These are phyloP conservation scores for Cercospora beticola DNA, from an alignment of 2,329 filamentous ascomycete genomes.

Conservation along the genomic window DNA sequence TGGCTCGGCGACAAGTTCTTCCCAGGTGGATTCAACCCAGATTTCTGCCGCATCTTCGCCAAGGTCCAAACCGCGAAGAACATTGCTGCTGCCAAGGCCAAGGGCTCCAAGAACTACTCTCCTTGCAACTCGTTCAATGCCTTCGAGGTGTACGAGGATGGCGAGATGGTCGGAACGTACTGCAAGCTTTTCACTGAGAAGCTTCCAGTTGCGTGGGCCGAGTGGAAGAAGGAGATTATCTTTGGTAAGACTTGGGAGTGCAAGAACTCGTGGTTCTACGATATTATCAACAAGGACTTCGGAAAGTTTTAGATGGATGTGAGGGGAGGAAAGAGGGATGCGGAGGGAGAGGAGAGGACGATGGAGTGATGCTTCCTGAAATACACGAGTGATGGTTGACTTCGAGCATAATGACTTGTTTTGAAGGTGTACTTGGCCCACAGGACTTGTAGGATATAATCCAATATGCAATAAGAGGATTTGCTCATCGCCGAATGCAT, in stretches of 20 bases:
- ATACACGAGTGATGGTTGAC: not conserved
- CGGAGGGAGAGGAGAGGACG: not conserved
- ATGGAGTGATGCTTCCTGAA: not conserved
- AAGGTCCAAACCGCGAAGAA: conserved; percentile 9
- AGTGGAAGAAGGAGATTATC: conserved; percentile 1
- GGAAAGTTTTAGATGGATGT: conserved; percentile 9
- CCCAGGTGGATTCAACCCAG: conserved; percentile 36
- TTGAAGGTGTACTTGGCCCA: not conserved
- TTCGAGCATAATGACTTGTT: not conserved
- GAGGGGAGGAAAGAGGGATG: not conserved
- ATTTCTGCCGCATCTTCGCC: conserved; percentile 29
- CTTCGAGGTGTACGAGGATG: conserved; percentile 33
- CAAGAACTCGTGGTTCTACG: conserved; percentile 15
- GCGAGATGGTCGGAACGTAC: conserved; percentile 32
- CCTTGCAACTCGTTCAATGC: conserved; percentile 37
- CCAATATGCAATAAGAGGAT: not conserved
- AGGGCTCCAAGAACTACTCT: conserved; percentile 23
- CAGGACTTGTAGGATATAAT: not conserved
- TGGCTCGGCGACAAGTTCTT: conserved; percentile 35
- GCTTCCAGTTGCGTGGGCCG: conserved; percentile 1
- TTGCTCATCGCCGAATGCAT: not conserved
- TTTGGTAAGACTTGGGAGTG: conserved; percentile 9
- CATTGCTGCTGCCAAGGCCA: conserved; percentile 15
- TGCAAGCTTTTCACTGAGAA: conserved; percentile 32
- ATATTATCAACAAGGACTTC: conserved; percentile 7